Conservation (phyloP, 208 protist species). For the Trypanosoma platydactyli region DNA sequence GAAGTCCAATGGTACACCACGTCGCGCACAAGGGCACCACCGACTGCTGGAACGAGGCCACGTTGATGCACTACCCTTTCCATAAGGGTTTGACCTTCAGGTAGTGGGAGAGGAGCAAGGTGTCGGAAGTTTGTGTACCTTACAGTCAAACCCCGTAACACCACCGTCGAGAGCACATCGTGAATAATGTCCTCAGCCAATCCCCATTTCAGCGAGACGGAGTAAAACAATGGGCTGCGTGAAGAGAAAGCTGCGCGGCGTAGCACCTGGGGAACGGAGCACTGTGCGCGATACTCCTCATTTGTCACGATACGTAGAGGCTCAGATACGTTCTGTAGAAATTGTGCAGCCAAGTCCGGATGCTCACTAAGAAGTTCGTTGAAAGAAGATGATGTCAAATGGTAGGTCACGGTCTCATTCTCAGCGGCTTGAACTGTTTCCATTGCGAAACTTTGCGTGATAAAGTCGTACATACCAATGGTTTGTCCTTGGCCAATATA, state of each 20-base stretch:
- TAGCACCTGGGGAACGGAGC: conserved; percentile 35
- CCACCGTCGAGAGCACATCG: conserved; percentile 51
- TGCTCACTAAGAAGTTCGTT: conserved; percentile 76
- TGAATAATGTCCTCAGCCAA: conserved; percentile 70
- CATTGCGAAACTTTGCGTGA: conserved; percentile 58
- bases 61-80: conserved; percentile 18
- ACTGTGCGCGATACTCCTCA: conserved; percentile 61
- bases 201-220: conserved; percentile 33
- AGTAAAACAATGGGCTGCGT: conserved; percentile 41
- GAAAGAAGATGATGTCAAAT: conserved; percentile 65
- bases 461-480: conserved; percentile 81
- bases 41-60: conserved; percentile 39
- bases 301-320: conserved; percentile 61
- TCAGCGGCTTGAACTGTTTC: conserved; percentile 75
- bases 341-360: conserved; percentile 71
- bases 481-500: conserved; percentile 63
- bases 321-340: conserved; percentile 78
- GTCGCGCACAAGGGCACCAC: conserved; percentile 43
- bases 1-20: conserved; percentile 56
- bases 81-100: background rate
- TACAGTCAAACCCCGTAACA: conserved; percentile 53
- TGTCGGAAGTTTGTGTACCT: conserved; percentile 34
- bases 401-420: conserved; percentile 75
- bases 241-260: conserved; percentile 50
- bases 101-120: conserved; percentile 22